Evolutionary conservation across 345 rosid species (phyloP).

Genomic region (Turnera subulata): DNA sequence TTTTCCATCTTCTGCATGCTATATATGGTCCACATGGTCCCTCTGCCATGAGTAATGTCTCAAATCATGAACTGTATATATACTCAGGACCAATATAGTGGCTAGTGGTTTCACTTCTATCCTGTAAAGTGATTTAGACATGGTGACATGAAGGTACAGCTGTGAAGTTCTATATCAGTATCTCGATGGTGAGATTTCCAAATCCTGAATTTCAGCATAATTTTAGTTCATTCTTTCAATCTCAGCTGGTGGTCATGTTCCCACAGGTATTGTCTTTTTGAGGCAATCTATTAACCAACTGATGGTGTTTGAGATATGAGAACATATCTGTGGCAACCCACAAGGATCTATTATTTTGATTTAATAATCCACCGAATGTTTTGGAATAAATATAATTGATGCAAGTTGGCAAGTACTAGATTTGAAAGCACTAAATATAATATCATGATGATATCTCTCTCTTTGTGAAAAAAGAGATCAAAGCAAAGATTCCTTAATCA

Average conservation of each 20-base stretch:
- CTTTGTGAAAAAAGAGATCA: neutral
- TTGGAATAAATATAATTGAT: neutral
- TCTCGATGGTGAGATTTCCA: too few species aligned
- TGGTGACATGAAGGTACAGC: neutral
- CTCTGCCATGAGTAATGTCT: too few species aligned
- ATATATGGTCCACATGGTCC: too few species aligned
- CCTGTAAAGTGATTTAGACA: neutral
- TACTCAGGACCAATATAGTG: too few species aligned
- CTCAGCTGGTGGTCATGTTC: constrained; percentile 27
- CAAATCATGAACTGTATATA: too few species aligned
- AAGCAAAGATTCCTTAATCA: too few species aligned
- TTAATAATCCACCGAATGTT: constrained; percentile 23
- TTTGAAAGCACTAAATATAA: neutral
- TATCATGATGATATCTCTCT: too few species aligned
- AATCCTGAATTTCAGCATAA: constrained; percentile 3
- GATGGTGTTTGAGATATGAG: constrained; percentile 14
- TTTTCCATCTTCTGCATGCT: too few species aligned
- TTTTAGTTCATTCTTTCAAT: neutral
- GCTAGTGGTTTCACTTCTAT: neutral
- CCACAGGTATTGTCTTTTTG: constrained; percentile 8
- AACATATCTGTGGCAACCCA: constrained; percentile 28
- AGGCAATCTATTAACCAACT: constrained; percentile 5
- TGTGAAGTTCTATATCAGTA: neutral
- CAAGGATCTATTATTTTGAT: constrained; percentile 16
- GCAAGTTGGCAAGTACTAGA: constrained; percentile 16